Evolutionary conservation across 176 grass and related monocot species (phyloP), one percentile per base, ranked within the genome.

Genomic region (Bonia amplexicaulis): DNA sequence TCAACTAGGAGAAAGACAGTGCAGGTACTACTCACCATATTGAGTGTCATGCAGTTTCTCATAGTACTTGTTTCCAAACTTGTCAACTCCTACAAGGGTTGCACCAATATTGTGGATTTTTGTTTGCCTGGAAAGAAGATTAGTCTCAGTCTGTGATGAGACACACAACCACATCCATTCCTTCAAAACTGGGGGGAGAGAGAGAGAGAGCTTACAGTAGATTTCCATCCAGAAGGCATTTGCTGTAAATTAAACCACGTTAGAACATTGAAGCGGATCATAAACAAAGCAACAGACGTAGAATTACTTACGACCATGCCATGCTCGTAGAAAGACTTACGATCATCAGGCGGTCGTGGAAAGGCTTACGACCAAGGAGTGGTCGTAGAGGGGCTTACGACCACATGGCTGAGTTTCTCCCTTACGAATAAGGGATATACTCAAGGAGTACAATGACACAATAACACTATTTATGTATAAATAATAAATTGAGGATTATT

Each of bases 101-200:
- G 96, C 96, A 41, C 93, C 96, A 74, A 98, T 94, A 47, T 88
- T 89, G 66, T 98, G 96, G 75, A 98, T 89, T 87, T 98, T 98
- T 47, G 91, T 98, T 98, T 98, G 96, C 93, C 96, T 98, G 87
- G 29, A 71, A 82, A 63, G 5, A 74, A 44, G n/a, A 78, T 64
- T 66, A 86, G 27, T 27, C 19, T 48, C 23, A 9, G 16, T 17
- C 27, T 64, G 27, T 40, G n/a, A 9, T 67, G 39, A 68, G n/a
- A 53, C n/a, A 62, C 6, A 58, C 31, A 58, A 40, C 16, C 26
- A 65, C 15, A 82, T 12, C 37, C 26, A 65, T 79, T 60, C 58
- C 68, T 42, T 47, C 6, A 86, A 77, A 88, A 80, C 41, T 83
- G 35, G 26, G 65, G 51, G 47, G 52, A 66, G 6, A 12, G 68